Percentiles rank a stretch among this genome's conserved stretches.
These are phyloP conservation scores for Sphagnum contortum DNA, from an alignment of 225 moss, liverwort and hornwort genomes.

Conservation along the genomic window DNA sequence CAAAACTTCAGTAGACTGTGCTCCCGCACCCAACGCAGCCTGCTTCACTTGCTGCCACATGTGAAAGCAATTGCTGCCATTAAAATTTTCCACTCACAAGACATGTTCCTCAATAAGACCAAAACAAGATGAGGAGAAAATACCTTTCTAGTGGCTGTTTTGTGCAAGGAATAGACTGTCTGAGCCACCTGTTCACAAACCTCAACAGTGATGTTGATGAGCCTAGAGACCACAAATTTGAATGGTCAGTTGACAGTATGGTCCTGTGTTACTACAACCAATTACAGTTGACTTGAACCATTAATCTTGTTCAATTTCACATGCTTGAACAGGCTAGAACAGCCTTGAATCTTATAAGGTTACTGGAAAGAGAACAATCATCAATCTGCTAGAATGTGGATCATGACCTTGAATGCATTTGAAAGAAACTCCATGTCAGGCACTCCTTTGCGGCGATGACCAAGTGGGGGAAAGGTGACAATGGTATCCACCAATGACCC, in stretches of 20 bases:
- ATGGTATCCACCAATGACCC: constrained; percentile 84
- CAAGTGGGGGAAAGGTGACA: constrained; percentile 91
- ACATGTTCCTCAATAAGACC: too few species aligned
- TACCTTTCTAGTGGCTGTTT: constrained; percentile 88
- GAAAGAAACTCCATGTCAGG: constrained; percentile 93
- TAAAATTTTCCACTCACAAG: too few species aligned
- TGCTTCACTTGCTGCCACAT: constrained; percentile 72
- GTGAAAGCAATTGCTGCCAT: not conserved
- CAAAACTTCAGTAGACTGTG: constrained; percentile 45
- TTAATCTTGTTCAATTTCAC: too few species aligned
- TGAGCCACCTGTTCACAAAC: constrained; percentile 47
- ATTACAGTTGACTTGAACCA: too few species aligned
- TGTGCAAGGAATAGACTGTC: constrained; percentile 88
- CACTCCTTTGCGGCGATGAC: constrained; percentile 85
- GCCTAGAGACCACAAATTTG: too few species aligned
- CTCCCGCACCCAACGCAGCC: constrained; percentile 75
- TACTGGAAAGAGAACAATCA: too few species aligned
- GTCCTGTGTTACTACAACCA: too few species aligned
- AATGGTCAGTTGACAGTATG: too few species aligned
- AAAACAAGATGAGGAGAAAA: not conserved
- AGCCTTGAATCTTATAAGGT: too few species aligned
- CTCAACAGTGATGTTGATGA: too few species aligned
- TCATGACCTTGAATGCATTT: constrained; percentile 53
- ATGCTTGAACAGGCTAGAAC: too few species aligned
- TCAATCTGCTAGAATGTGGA: too few species aligned